Evolutionary conservation across 805 yeast genomes (phyloP), one percentile per base, ranked within the genome.

Genomic region (Kodamaea hsintzibuensis): DNA sequence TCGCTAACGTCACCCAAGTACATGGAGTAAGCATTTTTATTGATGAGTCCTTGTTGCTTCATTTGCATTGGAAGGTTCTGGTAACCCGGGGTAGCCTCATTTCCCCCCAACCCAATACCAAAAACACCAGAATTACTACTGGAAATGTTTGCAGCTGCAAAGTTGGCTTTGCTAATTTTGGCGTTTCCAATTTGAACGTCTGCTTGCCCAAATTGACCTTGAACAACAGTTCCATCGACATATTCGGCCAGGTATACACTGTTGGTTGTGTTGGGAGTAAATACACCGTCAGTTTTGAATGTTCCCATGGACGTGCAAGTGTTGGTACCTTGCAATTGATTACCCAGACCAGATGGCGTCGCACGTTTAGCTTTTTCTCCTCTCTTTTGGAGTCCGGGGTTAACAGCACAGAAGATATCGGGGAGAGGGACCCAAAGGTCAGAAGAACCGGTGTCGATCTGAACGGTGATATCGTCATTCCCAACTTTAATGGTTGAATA

Each of bases 241-340:
- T 38, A 38, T 7, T 9, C 6, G 9, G 6, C 19, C 13, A 10
- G 14, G 42, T 38, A 38, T 6, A 7, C 9, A 2, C 19, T 7
- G 9, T 17, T 4, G 14, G 82, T 82, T 18, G 60, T 52, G 5
- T 62, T 57, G 66, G 74, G 81, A 1, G 80, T 50, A 22, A 61
- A 56, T 0, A 84, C 80, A 2, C 57, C 49, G 7, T 58, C 61
- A 5, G 78, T 70, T 58, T 77, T 73, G 62, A 80, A 81, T 1
- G 84, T 77, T 5, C 86, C 86, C 9, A 13, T 7, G 13, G 12
- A 8, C 8, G 42, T 38, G 14, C 42, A 38, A 14, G 42, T 8
- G 19, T 38, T 16, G 17, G 42, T 10, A 14, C 19, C 19, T 2
- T 10, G 10, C 8, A 12, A 30, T 5, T 2, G 3, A 5, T 8